phyloP scores from a whole-genome alignment of 495 filamentous ascomycete species.

The Podospora australis region DNA sequence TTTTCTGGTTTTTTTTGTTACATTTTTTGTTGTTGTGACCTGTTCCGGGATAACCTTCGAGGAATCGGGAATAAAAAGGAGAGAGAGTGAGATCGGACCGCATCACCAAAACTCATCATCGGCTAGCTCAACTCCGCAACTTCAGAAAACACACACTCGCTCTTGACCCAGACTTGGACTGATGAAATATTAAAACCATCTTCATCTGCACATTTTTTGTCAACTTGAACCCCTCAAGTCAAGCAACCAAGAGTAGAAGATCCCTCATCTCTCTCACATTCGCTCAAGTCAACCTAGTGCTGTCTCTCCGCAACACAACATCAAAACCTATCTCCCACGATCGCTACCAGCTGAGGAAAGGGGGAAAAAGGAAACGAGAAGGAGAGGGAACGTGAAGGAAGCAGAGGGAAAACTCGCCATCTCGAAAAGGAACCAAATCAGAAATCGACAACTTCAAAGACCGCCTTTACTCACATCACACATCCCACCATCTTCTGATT shows the following conservation, averaged over 20 bases:
- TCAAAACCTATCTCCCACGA: conserved; percentile 14
- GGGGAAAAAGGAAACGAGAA: conserved; percentile 9
- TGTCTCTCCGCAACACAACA: background rate
- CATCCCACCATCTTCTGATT: conserved; percentile 1
- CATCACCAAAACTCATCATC: background rate
- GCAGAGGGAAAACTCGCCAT: conserved; percentile 7
- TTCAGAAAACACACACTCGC: conserved; percentile 4
- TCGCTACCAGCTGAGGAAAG: conserved; percentile 25
- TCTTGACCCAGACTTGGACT: conserved; percentile 7
- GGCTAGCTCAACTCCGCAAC: too few relatives aligned
- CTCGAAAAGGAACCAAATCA: background rate
- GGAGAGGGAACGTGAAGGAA: conserved; percentile 13
- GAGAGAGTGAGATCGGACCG: background rate
- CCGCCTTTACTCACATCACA: background rate
- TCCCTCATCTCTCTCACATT: conserved; percentile 3
- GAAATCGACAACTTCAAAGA: background rate
- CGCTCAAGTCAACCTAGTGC: conserved; percentile 15
- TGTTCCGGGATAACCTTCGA: too few relatives aligned
- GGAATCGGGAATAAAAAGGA: too few relatives aligned
- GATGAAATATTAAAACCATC: conserved; percentile 8
- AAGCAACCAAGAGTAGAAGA: too few relatives aligned
- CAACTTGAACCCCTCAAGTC: background rate
- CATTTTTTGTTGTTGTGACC: conserved; percentile 35
- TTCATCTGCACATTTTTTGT: conserved; percentile 1
- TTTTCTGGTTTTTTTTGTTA: conserved; percentile 33